Base-by-base conservation (phyloP, 108 stramenopile species). In the Cylindrotheca closterium region DNA sequence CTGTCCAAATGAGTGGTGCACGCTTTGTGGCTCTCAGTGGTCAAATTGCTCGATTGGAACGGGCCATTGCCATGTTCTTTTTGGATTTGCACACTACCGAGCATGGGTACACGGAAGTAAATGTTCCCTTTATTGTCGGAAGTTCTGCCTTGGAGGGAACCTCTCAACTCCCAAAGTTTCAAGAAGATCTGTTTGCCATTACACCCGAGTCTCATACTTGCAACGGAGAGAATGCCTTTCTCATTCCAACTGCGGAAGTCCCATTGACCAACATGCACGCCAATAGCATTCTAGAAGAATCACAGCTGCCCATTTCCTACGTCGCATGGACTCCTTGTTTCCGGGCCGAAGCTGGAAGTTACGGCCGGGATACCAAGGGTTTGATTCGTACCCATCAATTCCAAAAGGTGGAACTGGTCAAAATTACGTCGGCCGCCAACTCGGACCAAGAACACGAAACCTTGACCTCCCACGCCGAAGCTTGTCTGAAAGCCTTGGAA, bases 341-440 rank as follows among this genome's bases (percentile, higher is more conserved):
- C 77, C 96, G 99, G 7, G 95, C 96, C 42, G 99, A 99, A 83
- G 99, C 99, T 10, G 99, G 99, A 30, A 86, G 87, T 58, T 95
- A 91, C 54, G 99, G 99, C 0, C 71, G 96, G 17, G 97, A 98
- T 67, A 96, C 96, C 26, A 85, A 92, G 30, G 99, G 99, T 18
- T 70, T 99, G 58, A 94, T 98, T 55, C 94, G 99, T 1, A 93
- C 95, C 30, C 99, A 99, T 72, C 99, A 99, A 80, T 98, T 99
- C 57, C 80, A 80, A 51, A 99, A 99, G 89, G 98, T 98, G 8
- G 99, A 99, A 77, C 65, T 99, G 68, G 96, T 98, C 31, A 94
- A 96, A 53, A 86, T 99, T 60, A 94, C 89, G 12, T 84, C 83
- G 22, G 80, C 95, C 26, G 85, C 87, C 31, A 70, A 80, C 1